These are phyloP conservation scores for Postia placenta DNA, from an alignment of 768 basidiomycete species.

Conservation along the genomic window DNA sequence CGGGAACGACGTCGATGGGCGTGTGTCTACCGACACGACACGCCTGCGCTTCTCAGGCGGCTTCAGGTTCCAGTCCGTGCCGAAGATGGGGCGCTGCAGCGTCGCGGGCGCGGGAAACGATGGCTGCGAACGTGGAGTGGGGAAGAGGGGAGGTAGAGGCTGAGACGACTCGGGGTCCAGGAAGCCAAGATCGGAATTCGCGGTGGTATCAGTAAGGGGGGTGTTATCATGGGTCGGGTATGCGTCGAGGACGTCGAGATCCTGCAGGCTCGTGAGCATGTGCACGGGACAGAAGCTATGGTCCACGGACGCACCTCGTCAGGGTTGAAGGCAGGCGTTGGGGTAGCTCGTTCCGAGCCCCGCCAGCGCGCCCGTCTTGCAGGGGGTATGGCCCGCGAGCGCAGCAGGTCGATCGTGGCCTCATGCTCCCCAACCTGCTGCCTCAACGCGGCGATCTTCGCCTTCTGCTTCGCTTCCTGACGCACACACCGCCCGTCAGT, in stretches of 20 bases:
- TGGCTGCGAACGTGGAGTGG: neutral
- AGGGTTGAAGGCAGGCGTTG: too few species aligned
- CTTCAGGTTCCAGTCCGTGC: conserved; percentile 6
- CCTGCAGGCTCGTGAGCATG: neutral
- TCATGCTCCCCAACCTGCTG: neutral
- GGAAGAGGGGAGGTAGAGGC: neutral
- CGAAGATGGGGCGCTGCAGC: neutral
- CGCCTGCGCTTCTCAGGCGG: neutral
- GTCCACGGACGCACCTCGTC: too few species aligned
- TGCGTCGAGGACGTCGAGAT: neutral
- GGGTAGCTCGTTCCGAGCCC: too few species aligned
- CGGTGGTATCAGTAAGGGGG: neutral
- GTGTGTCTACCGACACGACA: neutral
- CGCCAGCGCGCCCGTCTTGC: too few species aligned
- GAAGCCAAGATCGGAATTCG: neutral
- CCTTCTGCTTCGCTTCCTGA: conserved; percentile 3
- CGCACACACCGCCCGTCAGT: neutral
- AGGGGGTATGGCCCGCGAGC: too few species aligned
- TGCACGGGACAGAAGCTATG: too few species aligned
- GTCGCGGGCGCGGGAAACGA: neutral
- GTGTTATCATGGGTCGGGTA: neutral
- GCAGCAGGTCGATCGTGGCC: neutral
- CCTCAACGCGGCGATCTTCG: neutral
- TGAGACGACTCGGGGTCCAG: neutral
- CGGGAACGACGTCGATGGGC: neutral